Base-by-base conservation (phyloP, 2,329 filamentous ascomycete species). In the Colletotrichum sansevieriae region DNA sequence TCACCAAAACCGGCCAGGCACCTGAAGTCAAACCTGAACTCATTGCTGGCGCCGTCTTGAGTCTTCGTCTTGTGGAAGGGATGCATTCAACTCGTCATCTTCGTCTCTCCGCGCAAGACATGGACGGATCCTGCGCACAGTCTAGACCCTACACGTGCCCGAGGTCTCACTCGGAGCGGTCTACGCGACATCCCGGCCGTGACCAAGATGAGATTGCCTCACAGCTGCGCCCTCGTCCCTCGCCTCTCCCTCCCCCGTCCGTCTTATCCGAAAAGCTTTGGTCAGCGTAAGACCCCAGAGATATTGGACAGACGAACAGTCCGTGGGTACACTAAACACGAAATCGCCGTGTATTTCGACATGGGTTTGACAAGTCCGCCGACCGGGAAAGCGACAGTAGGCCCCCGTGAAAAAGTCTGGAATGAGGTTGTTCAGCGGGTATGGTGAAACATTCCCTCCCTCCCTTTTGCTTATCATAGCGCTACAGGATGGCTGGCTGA, bases 81-180 rank as follows among this genome's bases (percentile, higher is more conserved):
- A 57, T 22, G 13, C 13, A 1, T 39, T 12, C 25, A 67, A 18
- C 29, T 52, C 57, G 52, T 68, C 57, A 68, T 58, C 39, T 51
- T 46, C 39, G 25, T 58, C 51, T 54, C 29, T 39, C 44, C 57
- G 20, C 67, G 37, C 39, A 39, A 68, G 64, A 70, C 67, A 67
- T 11, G 13, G 13, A 47, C 35, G 39, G 44, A 15, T 39, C 20
- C 25, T 44, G 29, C 29, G 15, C 22, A 20, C 51, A 35, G 35
- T 44, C 67, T 68, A 63, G 52, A 15, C 63, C 57, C 20, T 39
- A 37, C 54, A 63, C 51, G 57, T 62, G 20, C 41, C 51, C 9
- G 25, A 37, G 37, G 63, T 62, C 57, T 67, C 64, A 63, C 18
- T n/a, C 49, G 39, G 29, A 35, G 37, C 65, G 47, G 35, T 15